Evolutionary conservation across 1,284 basidiomycete genomes (phyloP), one percentile per base, ranked within the genome.

Genomic region (Stereum hirsutum): DNA sequence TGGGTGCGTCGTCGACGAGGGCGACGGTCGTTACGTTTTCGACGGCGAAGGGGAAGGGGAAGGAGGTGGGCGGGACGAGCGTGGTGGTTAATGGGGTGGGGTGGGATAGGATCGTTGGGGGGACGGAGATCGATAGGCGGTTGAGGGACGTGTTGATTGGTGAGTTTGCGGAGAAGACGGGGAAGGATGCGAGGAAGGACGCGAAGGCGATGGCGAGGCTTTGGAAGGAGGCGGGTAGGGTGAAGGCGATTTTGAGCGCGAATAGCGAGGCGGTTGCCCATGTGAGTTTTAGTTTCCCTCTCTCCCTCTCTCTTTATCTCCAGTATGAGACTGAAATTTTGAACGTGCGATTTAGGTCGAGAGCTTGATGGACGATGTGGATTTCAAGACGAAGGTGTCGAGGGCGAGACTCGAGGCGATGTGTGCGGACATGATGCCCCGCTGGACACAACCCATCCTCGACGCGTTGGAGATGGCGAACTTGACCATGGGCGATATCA

Each of bases 231-330:
- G 91, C 95, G 0, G 80, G 77, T 39, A 76, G 93, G 44, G 79
- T 97, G 53, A 99, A 98, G 70, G 76, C 85, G 17, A 87, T 99
- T 53, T 68, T 99, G 47, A 96, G 92, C 56, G 94, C 94, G 39
- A 99, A 99, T 60, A 71, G 72, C 8, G 91, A 93, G 39, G 85
- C 86, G 15, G 68, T 64, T 38, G 75, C 82, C 20, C 72, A 75
- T 50, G 86, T 92, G 61, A 60, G 78, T 63, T 47, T n/a, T n/a
- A n/a, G n/a, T n/a, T n/a, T n/a, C n/a, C n/a, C n/a, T n/a, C n/a
- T n/a, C n/a, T n/a, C n/a, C n/a, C n/a, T n/a, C n/a, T n/a, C n/a
- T n/a, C n/a, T n/a, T n/a, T n/a, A 34, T 40, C 20, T 24, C 38
- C 20, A 10, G 17, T n/a, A n/a, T n/a, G n/a, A n/a, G n/a, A n/a